Evolutionary conservation across 495 filamentous ascomycete species (phyloP).

Genomic region (Sordaria brevicollis): DNA sequence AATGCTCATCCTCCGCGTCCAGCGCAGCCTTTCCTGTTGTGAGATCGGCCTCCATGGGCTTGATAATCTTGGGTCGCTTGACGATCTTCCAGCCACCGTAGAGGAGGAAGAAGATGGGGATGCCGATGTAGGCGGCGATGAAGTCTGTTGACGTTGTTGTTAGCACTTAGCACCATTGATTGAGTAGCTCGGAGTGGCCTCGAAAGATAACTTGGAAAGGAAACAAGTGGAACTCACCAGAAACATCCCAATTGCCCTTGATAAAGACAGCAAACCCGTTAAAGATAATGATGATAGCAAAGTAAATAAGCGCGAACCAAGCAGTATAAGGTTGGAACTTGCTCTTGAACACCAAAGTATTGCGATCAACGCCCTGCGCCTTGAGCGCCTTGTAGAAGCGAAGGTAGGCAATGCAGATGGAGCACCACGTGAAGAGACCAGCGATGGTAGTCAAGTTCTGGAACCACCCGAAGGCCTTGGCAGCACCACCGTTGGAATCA

Average conservation of each 20-base stretch:
- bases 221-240: conserved; percentile 13
- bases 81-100: conserved; percentile 24
- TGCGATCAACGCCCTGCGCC: conserved; percentile 35
- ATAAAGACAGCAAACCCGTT: conserved; percentile 58
- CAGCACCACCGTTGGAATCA: conserved; percentile 30
- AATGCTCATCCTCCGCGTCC: conserved; percentile 6
- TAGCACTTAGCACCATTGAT: background rate
- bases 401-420: conserved; percentile 48
- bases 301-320: conserved; percentile 36
- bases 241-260: conserved; percentile 32
- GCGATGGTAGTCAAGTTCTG: conserved; percentile 38
- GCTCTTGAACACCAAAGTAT: conserved; percentile 42
- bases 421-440: conserved; percentile 37
- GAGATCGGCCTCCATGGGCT: background rate
- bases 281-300: conserved; percentile 43
- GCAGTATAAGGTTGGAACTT: conserved; percentile 44
- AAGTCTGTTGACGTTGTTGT: conserved; percentile 23
- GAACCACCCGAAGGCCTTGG: conserved; percentile 45
- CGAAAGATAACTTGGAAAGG: conserved; percentile 11
- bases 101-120: conserved; percentile 46
- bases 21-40: conserved; percentile 5
- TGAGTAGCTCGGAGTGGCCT: background rate
- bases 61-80: conserved; percentile 1
- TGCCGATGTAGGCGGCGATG: conserved; percentile 53
- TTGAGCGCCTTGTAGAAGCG: conserved; percentile 46